Percentiles rank a stretch among this genome's conserved stretches.
Evolutionary conservation across 2,329 filamentous ascomycete genomes (phyloP).

Genomic region (Neocucurbitaria cava): DNA sequence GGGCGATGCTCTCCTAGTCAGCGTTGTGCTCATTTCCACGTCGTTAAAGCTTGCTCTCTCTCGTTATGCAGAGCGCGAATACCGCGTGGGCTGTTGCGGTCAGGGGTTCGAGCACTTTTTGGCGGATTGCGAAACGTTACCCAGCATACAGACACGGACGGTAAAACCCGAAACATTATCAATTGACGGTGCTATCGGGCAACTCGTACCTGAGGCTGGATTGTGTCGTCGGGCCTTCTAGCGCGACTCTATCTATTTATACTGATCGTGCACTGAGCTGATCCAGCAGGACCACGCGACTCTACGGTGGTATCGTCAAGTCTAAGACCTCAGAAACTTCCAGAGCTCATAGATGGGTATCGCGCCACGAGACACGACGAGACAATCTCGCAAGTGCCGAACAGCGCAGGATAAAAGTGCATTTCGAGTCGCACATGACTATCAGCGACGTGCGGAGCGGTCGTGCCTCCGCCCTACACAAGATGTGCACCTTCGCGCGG

Average conservation of each 20-base stretch:
- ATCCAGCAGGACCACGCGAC: not conserved
- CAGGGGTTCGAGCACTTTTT: not conserved
- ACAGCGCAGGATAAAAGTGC: not conserved
- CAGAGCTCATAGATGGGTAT: not conserved
- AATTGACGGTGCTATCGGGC: not conserved
- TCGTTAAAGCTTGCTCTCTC: not conserved
- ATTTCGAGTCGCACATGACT: not conserved
- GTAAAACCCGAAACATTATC: not conserved
- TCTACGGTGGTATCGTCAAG: not conserved
- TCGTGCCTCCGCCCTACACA: not conserved
- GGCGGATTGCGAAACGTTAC: not conserved
- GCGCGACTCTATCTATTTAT: not conserved
- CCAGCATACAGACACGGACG: not conserved
- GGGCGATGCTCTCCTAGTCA: not conserved
- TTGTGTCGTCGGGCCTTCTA: not conserved
- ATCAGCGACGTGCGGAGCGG: not conserved
- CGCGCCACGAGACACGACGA: not conserved
- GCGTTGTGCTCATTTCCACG: not conserved
- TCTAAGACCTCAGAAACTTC: not conserved
- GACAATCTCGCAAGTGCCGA: not conserved
- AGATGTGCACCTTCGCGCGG: not conserved
- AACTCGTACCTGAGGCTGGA: not conserved
- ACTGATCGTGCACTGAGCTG: not conserved
- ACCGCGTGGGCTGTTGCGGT: not conserved
- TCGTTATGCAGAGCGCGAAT: not conserved